phyloP scores from a whole-genome alignment of 495 filamentous ascomycete genomes.

The Aspergillus conjunctus region DNA sequence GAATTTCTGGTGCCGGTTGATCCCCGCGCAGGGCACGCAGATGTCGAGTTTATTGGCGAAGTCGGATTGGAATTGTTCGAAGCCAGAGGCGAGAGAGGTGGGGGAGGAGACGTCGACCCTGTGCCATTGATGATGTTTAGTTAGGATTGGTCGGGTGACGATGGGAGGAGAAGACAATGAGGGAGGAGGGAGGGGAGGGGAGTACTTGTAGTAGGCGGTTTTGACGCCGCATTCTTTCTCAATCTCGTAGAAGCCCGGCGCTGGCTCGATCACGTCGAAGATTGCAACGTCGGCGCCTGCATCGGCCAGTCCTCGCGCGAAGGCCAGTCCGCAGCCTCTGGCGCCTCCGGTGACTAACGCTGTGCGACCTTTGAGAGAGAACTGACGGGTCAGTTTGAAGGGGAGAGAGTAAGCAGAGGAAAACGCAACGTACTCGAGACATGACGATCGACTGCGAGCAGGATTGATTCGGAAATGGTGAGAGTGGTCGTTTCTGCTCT shows the following conservation, averaged over 20 bases:
- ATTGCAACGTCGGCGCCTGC: slow-evolving; percentile 81
- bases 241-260: slow-evolving; percentile 33
- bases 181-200: slow-evolving; percentile 52
- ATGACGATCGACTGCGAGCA: slow-evolving; percentile 5
- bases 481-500: slow-evolving; percentile 2
- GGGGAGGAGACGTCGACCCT: slow-evolving; percentile 64
- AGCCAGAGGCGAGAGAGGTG: slow-evolving; percentile 57
- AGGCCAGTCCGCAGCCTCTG: slow-evolving; percentile 77
- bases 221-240: slow-evolving; percentile 35
- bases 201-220: slow-evolving; percentile 53
- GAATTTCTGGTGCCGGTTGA: slow-evolving; percentile 40
- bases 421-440: slow-evolving; percentile 20
- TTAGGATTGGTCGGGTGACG: not conserved
- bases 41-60: slow-evolving; percentile 46
- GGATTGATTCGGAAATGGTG: not conserved
- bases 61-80: slow-evolving; percentile 46
- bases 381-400: slow-evolving; percentile 28
- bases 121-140: slow-evolving; percentile 4
- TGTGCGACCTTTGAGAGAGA: slow-evolving; percentile 58
- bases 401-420: not conserved
- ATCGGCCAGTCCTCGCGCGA: slow-evolving; percentile 77
- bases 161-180: slow-evolving; percentile 44
- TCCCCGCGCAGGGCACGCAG: slow-evolving; percentile 44
- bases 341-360: slow-evolving; percentile 83
- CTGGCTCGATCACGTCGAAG: slow-evolving; percentile 50